Evolutionary conservation across 2,329 filamentous ascomycete species (phyloP).

Genomic region (Trichoderma sp.): DNA sequence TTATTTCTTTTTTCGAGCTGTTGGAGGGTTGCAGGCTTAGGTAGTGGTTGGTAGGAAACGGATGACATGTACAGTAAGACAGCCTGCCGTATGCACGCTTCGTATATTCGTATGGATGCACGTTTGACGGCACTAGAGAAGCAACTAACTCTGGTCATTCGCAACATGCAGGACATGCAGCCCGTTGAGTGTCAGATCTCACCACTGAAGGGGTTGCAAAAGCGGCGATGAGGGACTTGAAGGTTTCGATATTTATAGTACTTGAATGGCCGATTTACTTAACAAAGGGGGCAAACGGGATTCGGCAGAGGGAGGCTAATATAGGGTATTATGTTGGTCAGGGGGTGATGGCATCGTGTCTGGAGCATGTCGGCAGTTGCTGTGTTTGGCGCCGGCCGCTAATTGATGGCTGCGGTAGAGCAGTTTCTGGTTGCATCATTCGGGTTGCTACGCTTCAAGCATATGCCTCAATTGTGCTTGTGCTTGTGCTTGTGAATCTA

Average conservation of each 20-base stretch:
- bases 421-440: too few species aligned
- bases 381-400: neutral
- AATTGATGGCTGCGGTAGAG: neutral
- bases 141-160: neutral
- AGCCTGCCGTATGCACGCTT: neutral
- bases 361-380: neutral
- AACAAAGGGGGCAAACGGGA: slow-evolving; percentile 1
- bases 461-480: too few species aligned
- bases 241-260: neutral
- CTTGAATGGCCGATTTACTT: neutral
- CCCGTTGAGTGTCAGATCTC: neutral
- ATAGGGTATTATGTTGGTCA: neutral
- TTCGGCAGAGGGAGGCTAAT: neutral
- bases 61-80: neutral
- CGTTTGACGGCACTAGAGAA: neutral
- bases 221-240: neutral
- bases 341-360: neutral
- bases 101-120: neutral
- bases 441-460: too few species aligned
- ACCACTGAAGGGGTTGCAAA: neutral
- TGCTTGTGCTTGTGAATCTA: too few species aligned
- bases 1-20: neutral
- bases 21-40: neutral
- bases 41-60: too few species aligned
- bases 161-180: neutral